Evolutionary conservation across 495 filamentous ascomycete genomes (phyloP).

Genomic region (Penicillium tannophilum): DNA sequence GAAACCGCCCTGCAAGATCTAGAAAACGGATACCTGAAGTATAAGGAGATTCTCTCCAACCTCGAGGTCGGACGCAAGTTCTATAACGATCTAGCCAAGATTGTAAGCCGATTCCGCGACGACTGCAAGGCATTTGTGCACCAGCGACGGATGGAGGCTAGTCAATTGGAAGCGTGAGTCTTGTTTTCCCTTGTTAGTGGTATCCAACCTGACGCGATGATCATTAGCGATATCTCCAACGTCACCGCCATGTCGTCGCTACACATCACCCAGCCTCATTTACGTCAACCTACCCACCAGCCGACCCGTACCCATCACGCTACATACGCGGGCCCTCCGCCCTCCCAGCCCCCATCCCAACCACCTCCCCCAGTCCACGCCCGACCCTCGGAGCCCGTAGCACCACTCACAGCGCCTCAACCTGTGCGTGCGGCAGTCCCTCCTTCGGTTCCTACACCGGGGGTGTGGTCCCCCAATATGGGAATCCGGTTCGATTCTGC

Average conservation of each 20-base stretch:
- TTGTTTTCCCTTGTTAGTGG: not conserved
- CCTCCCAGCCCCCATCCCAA: constrained; percentile 31
- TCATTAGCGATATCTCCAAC: constrained; percentile 59
- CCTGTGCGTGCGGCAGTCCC: constrained; percentile 55
- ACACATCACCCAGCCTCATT: constrained; percentile 52
- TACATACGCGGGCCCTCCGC: constrained; percentile 26
- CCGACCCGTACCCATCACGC: constrained; percentile 27
- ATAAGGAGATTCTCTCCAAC: constrained; percentile 90
- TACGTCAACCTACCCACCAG: constrained; percentile 30
- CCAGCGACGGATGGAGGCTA: constrained; percentile 77
- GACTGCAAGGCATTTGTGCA: constrained; percentile 78
- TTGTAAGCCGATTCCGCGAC: constrained; percentile 77
- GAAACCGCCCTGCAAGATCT: constrained; percentile 85
- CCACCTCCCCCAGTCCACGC: constrained; percentile 36
- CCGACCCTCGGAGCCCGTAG: constrained; percentile 19
- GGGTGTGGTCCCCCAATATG: constrained; percentile 79
- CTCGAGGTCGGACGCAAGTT: constrained; percentile 90
- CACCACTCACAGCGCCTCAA: constrained; percentile 56
- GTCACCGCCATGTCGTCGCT: constrained; percentile 60
- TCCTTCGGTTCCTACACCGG: constrained; percentile 52
- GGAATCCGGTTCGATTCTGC: constrained; percentile 69
- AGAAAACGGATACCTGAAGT: constrained; percentile 91
- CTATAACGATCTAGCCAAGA: constrained; percentile 91
- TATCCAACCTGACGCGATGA: constrained; percentile 17
- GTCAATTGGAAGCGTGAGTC: constrained; percentile 66